phyloP scores from a whole-genome alignment of 78 protist species.

The Dictyostelium discoideum region DNA sequence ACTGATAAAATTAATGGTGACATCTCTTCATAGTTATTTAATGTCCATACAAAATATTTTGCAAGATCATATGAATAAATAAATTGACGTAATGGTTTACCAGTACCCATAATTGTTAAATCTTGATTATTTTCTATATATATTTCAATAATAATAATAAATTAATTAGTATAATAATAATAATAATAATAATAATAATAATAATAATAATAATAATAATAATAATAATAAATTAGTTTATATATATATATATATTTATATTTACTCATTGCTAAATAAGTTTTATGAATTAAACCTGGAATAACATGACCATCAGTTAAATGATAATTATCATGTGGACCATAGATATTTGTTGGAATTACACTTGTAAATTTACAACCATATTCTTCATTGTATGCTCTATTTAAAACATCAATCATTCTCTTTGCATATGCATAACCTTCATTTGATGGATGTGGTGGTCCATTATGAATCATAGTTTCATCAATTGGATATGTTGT shows the following conservation, averaged over 20 bases:
- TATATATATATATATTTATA: too few species aligned
- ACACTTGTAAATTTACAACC: slow-evolving; percentile 90
- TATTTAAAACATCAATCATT: slow-evolving; percentile 90
- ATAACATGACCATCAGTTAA: slow-evolving; percentile 92
- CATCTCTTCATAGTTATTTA: slow-evolving; percentile 84
- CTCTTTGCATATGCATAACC: slow-evolving; percentile 97
- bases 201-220: not conserved
- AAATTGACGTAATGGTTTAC: slow-evolving; percentile 96
- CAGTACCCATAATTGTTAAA: slow-evolving; percentile 90
- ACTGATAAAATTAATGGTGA: slow-evolving; percentile 94
- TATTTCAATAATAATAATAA: not conserved
- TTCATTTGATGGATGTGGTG: slow-evolving; percentile 94
- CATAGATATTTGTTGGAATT: slow-evolving; percentile 96
- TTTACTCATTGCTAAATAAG: slow-evolving; percentile 83
- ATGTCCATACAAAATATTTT: slow-evolving; percentile 85
- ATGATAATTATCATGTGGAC: slow-evolving; percentile 92
- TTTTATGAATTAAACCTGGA: slow-evolving; percentile 96
- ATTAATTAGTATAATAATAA: not conserved
- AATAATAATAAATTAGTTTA: too few species aligned
- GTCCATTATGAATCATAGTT: slow-evolving; percentile 95
- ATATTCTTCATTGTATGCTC: slow-evolving; percentile 89
- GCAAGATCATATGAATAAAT: slow-evolving; percentile 92
- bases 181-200: not conserved
- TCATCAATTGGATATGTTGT: slow-evolving; percentile 96
- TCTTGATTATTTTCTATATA: slow-evolving; percentile 54